phyloP scores from a whole-genome alignment of 805 yeast genomes.

The Grigorovia humatica region DNA sequence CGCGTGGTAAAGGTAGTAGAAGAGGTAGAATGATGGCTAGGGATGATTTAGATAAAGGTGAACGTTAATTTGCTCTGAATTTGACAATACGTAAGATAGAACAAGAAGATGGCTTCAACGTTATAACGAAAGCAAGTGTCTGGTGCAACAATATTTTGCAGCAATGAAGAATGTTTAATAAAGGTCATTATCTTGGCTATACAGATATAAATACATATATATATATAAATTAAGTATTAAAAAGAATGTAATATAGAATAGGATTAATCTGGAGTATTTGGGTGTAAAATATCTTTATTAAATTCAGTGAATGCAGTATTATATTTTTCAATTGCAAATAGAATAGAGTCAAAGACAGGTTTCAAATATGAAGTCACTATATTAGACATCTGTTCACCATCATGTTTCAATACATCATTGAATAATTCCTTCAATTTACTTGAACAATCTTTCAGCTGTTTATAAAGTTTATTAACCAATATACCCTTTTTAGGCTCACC shows the following conservation, averaged over 20 bases:
- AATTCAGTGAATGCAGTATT: slow-evolving; percentile 17
- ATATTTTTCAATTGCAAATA: slow-evolving; percentile 38
- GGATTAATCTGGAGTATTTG: not conserved
- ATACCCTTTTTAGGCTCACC: slow-evolving; percentile 37
- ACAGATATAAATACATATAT: too few relatives aligned
- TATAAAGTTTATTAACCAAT: slow-evolving; percentile 36
- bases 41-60: slow-evolving; percentile 40
- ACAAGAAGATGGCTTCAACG: not conserved
- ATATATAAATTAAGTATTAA: not conserved
- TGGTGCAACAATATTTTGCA: not conserved
- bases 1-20: slow-evolving; percentile 32
- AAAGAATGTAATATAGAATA: not conserved
- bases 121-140: not conserved
- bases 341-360: slow-evolving; percentile 37
- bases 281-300: slow-evolving; percentile 1
- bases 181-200: too few relatives aligned
- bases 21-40: slow-evolving; percentile 30
- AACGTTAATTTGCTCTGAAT: slow-evolving; percentile 16
- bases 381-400: slow-evolving; percentile 20
- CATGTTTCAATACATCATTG: slow-evolving; percentile 22
- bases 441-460: slow-evolving; percentile 38
- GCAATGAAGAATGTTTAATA: not conserved
- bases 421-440: slow-evolving; percentile 29
- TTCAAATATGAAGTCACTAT: slow-evolving; percentile 29
- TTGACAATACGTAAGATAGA: not conserved